Evolutionary conservation across 495 filamentous ascomycete genomes (phyloP).

Genomic region (Trichocladium antarcticum): DNA sequence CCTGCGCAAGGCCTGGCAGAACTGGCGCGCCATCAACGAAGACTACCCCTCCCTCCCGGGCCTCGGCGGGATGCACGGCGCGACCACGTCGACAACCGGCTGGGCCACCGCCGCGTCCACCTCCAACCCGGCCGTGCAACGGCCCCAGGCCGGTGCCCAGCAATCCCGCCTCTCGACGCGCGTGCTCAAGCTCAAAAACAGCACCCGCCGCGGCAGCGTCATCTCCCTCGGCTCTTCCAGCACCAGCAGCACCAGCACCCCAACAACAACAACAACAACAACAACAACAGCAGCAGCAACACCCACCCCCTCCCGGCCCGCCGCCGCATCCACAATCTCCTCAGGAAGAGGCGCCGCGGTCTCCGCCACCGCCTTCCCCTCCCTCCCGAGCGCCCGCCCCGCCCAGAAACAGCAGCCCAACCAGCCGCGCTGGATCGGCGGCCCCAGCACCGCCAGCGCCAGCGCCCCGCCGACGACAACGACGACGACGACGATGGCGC

Average conservation of each 20-base stretch:
- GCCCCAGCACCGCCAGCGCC: not conserved
- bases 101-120: conserved; percentile 43
- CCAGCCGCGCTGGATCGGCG: conserved; percentile 17
- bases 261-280: no score
- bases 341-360: no score
- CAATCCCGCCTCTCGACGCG: conserved; percentile 28
- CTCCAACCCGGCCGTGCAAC: conserved; percentile 21
- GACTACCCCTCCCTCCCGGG: conserved; percentile 87
- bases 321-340: no score
- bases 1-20: conserved; percentile 75
- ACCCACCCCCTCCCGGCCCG: conserved; percentile 3
- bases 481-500: no score
- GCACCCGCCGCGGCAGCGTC: conserved; percentile 29
- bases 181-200: conserved; percentile 40
- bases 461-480: not conserved
- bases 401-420: not conserved
- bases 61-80: conserved; percentile 47
- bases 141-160: conserved; percentile 26
- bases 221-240: conserved; percentile 34
- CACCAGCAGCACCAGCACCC: conserved; percentile 24
- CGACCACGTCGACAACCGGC: conserved; percentile 36
- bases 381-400: conserved; percentile 34
- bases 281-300: no score
- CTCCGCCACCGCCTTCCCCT: conserved; percentile 27
- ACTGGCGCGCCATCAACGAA: conserved; percentile 91